Evolutionary conservation across 108 stramenopile species (phyloP), one percentile per base, ranked within the genome.

Genomic region (Skeletonema marinoi): DNA sequence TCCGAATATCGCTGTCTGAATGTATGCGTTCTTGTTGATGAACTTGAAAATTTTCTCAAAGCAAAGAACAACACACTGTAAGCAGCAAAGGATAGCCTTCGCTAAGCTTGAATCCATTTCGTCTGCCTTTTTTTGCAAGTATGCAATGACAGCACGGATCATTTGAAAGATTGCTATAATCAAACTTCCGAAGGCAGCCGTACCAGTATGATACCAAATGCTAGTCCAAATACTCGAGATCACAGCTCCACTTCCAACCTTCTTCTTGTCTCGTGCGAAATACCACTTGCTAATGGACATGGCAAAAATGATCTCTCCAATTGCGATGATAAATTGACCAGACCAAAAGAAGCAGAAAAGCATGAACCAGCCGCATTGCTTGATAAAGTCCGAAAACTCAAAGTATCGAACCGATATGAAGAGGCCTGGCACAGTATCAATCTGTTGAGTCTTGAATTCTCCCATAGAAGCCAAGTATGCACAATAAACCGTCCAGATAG

Each of bases 311-410:
- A 98, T 88, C 73, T 98, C 93, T 11, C 98, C 98, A 64, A 97
- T 12, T 17, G 98, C 96, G 21, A 95, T 73, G 60, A 98, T 90
- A 75, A 98, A 98, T 81, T 94, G 87, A 9, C 89, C 86, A 10
- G 96, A 91, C 98, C 98, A 98, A 75, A 97, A 97, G 60, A 88
- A 93, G 77, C 88, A 85, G 77, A 98, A 98, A 8, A 98, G 70
- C 56, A 98, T 70, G 82, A 92, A 98, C 92, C 89, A 92, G 29
- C 80, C 90, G 67, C 78, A 76, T 2, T 82, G 17, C 17, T 77
- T 61, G 21, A 84, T 71, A 78, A 77, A 78, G 56, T 85, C 82
- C 25, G 84, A 74, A 71, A 86, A 93, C 66, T 72, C 77, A 70
- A 81, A 90, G 54, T 41, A 60, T 39, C 91, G 78, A 32, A 87